Evolutionary conservation across 1,139 yeast species (phyloP).

Genomic region (Pichia sp.): DNA sequence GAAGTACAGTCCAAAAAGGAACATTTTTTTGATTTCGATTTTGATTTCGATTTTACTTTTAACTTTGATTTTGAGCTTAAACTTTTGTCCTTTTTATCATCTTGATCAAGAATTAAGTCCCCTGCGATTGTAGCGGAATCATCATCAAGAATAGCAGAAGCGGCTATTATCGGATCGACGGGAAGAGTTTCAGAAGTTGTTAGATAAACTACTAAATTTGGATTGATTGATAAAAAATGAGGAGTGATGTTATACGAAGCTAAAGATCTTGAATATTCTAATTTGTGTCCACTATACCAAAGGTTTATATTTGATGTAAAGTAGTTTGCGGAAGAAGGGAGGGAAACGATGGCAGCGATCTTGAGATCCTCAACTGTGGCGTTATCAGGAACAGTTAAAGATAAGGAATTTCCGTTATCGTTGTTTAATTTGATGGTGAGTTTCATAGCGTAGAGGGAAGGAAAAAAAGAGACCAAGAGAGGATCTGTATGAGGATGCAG

Average conservation of each 20-base stretch:
- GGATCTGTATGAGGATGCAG: no score
- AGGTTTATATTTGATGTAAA: constrained; percentile 37
- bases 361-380: constrained; percentile 46
- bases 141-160: constrained; percentile 19
- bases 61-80: constrained; percentile 4
- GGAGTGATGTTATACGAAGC: constrained; percentile 27
- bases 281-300: constrained; percentile 47
- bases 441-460: constrained; percentile 14
- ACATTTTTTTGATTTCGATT: constrained; percentile 50
- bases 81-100: constrained; percentile 12
- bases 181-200: constrained; percentile 32
- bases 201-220: constrained; percentile 38
- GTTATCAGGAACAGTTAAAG: constrained; percentile 41
- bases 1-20: constrained; percentile 56
- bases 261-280: constrained; percentile 30
- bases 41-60: constrained; percentile 36
- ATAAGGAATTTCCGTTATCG: constrained; percentile 1
- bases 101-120: no score
- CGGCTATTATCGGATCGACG: neutral
- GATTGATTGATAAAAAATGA: constrained; percentile 7
- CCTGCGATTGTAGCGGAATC: constrained; percentile 12
- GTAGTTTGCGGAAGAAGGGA: constrained; percentile 24
- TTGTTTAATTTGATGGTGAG: constrained; percentile 19
- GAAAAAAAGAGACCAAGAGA: no score
- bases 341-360: constrained; percentile 40